These are phyloP conservation scores for Populus hybrid DNA, from an alignment of 441 rosid genomes.

Conservation along the genomic window DNA sequence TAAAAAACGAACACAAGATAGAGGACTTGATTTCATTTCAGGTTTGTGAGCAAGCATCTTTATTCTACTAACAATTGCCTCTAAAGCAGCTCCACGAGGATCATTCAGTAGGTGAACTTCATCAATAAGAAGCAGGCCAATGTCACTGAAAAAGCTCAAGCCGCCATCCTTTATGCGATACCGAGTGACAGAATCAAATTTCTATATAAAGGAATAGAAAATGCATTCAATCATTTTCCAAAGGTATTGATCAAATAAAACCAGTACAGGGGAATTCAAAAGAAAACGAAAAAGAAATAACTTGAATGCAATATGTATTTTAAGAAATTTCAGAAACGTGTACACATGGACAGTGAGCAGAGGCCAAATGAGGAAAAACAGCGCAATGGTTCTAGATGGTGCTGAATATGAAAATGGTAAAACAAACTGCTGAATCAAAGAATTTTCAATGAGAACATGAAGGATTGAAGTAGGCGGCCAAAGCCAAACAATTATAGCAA, in stretches of 20 bases:
- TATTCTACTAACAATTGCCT: slow-evolving; percentile 95
- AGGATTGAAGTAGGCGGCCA: not conserved
- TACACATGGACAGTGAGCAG: not conserved
- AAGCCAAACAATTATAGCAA: not conserved
- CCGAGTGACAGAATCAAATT: slow-evolving; percentile 94
- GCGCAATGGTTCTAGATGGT: not conserved
- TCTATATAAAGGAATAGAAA: slow-evolving; percentile 39
- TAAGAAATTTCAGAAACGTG: not conserved
- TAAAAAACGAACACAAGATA: slow-evolving; percentile 71
- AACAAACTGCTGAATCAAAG: not conserved
- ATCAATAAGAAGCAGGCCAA: slow-evolving; percentile 84
- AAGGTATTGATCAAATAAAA: not conserved
- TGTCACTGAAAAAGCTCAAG: slow-evolving; percentile 91
- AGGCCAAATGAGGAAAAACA: not conserved
- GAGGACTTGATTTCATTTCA: slow-evolving; percentile 72
- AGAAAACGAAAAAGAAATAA: not conserved
- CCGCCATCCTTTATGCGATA: slow-evolving; percentile 91
- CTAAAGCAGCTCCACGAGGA: slow-evolving; percentile 93
- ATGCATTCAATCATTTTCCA: not conserved
- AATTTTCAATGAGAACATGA: not conserved
- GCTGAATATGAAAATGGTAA: not conserved
- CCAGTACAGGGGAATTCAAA: not conserved
- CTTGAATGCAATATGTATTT: not conserved
- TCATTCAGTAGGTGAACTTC: slow-evolving; percentile 97
- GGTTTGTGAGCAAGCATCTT: slow-evolving; percentile 80